Conservation (phyloP, 805 yeast genomes). For the Jamesozyma jinghongensis region DNA sequence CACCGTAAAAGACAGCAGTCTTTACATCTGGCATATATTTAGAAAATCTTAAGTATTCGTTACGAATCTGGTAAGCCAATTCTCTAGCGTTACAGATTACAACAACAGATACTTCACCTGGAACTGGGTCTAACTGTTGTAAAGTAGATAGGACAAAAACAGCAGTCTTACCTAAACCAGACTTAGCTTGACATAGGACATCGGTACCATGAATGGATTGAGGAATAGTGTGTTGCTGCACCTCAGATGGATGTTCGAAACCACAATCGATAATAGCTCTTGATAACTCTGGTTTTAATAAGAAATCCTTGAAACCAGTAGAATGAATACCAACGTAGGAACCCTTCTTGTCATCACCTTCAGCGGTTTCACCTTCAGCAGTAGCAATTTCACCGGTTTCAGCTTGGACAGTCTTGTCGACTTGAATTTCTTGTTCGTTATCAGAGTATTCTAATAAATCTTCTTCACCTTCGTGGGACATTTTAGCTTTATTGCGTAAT, state of each 20-base stretch:
- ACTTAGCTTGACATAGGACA: conserved; percentile 97
- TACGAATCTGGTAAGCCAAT: conserved; percentile 95
- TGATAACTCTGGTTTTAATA: conserved; percentile 90
- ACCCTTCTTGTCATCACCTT: conserved; percentile 80
- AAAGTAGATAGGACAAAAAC: conserved; percentile 92
- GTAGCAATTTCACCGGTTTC: conserved; percentile 19
- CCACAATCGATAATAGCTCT: conserved; percentile 99
- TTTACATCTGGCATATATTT: conserved; percentile 97
- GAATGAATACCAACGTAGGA: conserved; percentile 97
- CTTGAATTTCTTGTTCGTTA: conserved; percentile 86
- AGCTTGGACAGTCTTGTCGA: conserved; percentile 37
- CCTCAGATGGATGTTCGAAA: conserved; percentile 99
- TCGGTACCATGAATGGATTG: conserved; percentile 97
- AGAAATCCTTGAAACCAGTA: conserved; percentile 95
- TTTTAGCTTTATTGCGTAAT: conserved; percentile 17
- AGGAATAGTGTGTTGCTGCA: conserved; percentile 96
- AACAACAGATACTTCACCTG: conserved; percentile 90
- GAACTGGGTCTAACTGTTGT: conserved; percentile 94
- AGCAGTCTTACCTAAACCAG: conserved; percentile 99
- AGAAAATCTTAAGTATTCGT: conserved; percentile 94
- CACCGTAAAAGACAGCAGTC: conserved; percentile 96
- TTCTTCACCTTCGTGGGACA: conserved; percentile 98
- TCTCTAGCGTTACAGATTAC: conserved; percentile 98
- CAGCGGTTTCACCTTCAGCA: conserved; percentile 34
- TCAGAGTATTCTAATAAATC: conserved; percentile 98